Evolutionary conservation across 2,329 filamentous ascomycete species (phyloP).

Genomic region (Claviceps fusiformis): DNA sequence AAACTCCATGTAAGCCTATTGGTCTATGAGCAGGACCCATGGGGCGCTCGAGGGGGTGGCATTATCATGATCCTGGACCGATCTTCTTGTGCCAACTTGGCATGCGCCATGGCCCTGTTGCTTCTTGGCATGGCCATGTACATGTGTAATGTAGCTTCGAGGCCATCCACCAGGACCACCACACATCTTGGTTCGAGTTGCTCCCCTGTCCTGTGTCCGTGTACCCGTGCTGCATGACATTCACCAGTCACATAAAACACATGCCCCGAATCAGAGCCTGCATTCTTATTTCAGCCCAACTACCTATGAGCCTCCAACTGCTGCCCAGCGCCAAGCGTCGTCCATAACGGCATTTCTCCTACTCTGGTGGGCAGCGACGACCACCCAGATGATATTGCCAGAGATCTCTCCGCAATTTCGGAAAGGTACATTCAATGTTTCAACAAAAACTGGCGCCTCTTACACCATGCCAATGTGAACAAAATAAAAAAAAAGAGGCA

Average conservation of each 20-base stretch:
- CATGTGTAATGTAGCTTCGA: too few relatives aligned
- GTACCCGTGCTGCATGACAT: background rate
- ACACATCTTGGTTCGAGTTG: background rate
- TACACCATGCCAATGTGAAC: background rate
- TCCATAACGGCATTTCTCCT: background rate
- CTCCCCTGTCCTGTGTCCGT: background rate
- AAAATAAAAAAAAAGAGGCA: background rate
- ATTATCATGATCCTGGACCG: background rate
- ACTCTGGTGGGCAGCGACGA: background rate
- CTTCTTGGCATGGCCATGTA: background rate
- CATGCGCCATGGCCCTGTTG: background rate
- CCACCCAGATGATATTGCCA: background rate
- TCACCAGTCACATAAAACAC: slow-evolving; percentile 5
- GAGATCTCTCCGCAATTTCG: background rate
- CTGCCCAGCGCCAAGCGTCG: background rate
- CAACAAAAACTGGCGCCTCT: background rate
- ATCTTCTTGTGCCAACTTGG: background rate
- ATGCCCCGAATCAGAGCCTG: slow-evolving; percentile 3
- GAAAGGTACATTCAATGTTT: background rate
- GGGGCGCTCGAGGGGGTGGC: slow-evolving; percentile 1
- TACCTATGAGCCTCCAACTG: slow-evolving; percentile 2
- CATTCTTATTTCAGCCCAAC: slow-evolving; percentile 4
- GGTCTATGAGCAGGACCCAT: background rate
- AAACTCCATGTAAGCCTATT: slow-evolving; percentile 3
- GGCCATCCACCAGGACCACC: background rate